A percentile compares a stretch with the other conserved stretches of the same genome.
Evolutionary conservation across 441 rosid species (phyloP).

Genomic region (Isatis lusitanica): DNA sequence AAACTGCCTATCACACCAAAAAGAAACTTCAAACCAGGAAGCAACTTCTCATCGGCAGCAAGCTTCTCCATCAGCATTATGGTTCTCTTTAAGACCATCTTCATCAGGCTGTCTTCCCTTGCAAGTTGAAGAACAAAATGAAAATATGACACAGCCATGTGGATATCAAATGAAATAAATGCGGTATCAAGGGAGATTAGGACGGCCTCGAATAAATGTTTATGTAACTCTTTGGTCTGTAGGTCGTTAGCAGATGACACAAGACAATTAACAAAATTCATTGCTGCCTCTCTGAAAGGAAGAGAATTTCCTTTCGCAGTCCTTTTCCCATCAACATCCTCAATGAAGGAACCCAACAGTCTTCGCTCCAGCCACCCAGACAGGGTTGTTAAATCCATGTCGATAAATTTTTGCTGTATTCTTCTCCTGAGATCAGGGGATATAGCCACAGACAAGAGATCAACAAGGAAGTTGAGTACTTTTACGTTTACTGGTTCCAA

Average conservation of each 20-base stretch:
- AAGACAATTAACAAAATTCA: constrained; percentile 74
- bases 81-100: constrained; percentile 69
- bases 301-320: constrained; percentile 67
- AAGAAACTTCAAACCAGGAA: constrained; percentile 89
- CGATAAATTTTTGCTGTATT: constrained; percentile 62
- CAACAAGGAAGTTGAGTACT: constrained; percentile 89
- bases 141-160: constrained; percentile 78
- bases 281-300: constrained; percentile 83
- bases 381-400: constrained; percentile 69
- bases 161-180: constrained; percentile 83
- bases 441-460: constrained; percentile 76
- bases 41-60: constrained; percentile 66
- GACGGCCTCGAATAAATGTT: constrained; percentile 89
- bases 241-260: constrained; percentile 57
- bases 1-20: constrained; percentile 85
- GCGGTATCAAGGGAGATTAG: constrained; percentile 81
- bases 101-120: constrained; percentile 67
- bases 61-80: constrained; percentile 82
- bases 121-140: constrained; percentile 84
- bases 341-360: constrained; percentile 74
- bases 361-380: constrained; percentile 95
- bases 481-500: constrained; percentile 78
- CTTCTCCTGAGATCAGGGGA: constrained; percentile 63
- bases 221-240: constrained; percentile 53
- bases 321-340: constrained; percentile 51